These are phyloP conservation scores for Candida maltosa DNA, from an alignment of 805 yeast genomes.

Conservation along the genomic window DNA sequence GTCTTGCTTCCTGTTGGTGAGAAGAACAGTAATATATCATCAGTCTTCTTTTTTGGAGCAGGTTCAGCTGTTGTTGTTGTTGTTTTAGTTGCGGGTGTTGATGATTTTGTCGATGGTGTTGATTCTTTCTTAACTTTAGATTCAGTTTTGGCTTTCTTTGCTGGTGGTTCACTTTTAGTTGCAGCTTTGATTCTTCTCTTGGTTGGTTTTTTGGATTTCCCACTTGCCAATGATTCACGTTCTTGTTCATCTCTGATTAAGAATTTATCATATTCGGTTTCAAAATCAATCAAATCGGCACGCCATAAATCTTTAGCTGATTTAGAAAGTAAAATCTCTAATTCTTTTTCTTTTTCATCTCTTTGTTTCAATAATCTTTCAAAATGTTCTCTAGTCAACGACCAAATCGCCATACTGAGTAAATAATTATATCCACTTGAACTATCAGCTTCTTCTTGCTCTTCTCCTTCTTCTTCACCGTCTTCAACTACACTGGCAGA, in stretches of 20 bases:
- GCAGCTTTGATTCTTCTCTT: constrained; percentile 15
- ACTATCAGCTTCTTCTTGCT: constrained; percentile 5
- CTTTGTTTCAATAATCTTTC: constrained; percentile 72
- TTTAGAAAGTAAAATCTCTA: constrained; percentile 59
- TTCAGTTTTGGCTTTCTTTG: constrained; percentile 8
- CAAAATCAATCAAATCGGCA: constrained; percentile 74
- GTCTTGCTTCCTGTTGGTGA: constrained; percentile 11
- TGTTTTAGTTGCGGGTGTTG: constrained; percentile 6
- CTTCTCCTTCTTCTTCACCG: constrained; percentile 40
- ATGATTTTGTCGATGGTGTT: constrained; percentile 8
- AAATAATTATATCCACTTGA: constrained; percentile 69
- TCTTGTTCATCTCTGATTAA: constrained; percentile 61
- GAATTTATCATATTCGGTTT: constrained; percentile 63
- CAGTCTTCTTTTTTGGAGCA: constrained; percentile 10
- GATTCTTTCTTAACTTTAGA: constrained; percentile 10
- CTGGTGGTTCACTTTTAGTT: constrained; percentile 9
- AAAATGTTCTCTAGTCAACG: constrained; percentile 86
- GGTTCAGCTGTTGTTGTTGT: constrained; percentile 1
- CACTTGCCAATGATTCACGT: constrained; percentile 49
- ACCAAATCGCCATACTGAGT: constrained; percentile 90
- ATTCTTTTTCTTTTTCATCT: constrained; percentile 68
- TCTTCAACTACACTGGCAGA: constrained; percentile 26
- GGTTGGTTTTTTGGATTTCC: constrained; percentile 37
- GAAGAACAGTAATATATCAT: constrained; percentile 21
- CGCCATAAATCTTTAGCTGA: constrained; percentile 89